A percentile compares a stretch with the other conserved stretches of the same genome.
Conservation (phyloP, 345 rosid genomes). For the Nasturtium officinale region DNA sequence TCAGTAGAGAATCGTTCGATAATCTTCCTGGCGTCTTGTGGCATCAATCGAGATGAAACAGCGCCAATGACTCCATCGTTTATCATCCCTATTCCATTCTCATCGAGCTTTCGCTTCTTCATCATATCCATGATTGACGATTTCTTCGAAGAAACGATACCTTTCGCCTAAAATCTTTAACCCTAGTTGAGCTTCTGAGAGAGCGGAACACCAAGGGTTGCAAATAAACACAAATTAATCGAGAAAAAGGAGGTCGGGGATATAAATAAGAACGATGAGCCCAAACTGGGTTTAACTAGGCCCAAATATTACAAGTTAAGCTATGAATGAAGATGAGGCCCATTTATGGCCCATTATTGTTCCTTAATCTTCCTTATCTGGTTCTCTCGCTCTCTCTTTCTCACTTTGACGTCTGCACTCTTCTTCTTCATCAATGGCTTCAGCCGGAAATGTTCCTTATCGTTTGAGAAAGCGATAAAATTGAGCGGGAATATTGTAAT, state of each 20-base stretch:
- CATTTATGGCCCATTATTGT: neutral
- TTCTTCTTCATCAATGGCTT: slow-evolving; percentile 25
- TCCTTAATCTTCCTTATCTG: slow-evolving; percentile 33
- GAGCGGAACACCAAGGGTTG: neutral
- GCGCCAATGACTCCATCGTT: slow-evolving; percentile 25
- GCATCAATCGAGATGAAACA: slow-evolving; percentile 43
- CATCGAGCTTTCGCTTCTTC: slow-evolving; percentile 70
- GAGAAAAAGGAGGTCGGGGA: neutral
- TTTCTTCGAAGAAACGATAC: neutral
- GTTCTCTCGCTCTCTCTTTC: slow-evolving; percentile 12
- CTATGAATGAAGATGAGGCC: neutral
- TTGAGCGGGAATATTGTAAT: too few species aligned
- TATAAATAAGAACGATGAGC: neutral
- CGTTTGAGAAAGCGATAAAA: neutral
- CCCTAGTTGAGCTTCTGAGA: slow-evolving; percentile 35
- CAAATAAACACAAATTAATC: neutral
- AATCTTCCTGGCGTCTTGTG: slow-evolving; percentile 61
- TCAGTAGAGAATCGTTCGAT: slow-evolving; percentile 62
- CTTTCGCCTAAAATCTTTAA: slow-evolving; percentile 46
- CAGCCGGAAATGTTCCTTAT: slow-evolving; percentile 16
- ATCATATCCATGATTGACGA: slow-evolving; percentile 49
- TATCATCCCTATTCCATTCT: slow-evolving; percentile 47
- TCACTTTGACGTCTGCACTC: neutral
- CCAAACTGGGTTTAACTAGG: neutral
- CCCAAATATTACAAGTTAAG: neutral